Conservation (phyloP, 1,284 basidiomycete genomes). For the Heterobasidion parviporum region DNA sequence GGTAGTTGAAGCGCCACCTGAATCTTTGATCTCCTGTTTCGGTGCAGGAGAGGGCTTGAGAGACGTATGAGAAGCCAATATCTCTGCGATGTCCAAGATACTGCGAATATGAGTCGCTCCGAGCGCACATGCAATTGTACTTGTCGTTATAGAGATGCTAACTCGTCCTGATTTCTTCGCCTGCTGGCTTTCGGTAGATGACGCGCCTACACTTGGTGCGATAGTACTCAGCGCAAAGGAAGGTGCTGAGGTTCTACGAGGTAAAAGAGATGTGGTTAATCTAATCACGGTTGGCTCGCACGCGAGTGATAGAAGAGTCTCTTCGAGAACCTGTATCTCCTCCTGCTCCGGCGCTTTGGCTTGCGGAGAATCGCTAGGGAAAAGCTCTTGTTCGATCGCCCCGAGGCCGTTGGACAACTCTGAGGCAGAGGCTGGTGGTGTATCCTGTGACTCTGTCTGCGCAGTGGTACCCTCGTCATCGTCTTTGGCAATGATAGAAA, state of each 20-base stretch:
- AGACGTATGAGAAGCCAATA: conserved; percentile 24
- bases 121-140: conserved; percentile 43
- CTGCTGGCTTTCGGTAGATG: background rate
- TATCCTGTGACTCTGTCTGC: background rate
- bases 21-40: background rate
- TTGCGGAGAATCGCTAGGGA: background rate
- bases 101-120: conserved; percentile 44
- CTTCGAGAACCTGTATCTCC: conserved; percentile 23
- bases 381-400: too few species aligned
- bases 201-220: background rate
- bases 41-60: conserved; percentile 9
- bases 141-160: conserved; percentile 31
- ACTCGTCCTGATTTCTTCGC: background rate
- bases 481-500: conserved; percentile 32
- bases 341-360: background rate
- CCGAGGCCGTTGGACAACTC: too few species aligned
- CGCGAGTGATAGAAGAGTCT: conserved; percentile 48
- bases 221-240: background rate
- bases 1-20: background rate
- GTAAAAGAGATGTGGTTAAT: conserved; percentile 31
- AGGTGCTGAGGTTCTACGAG: background rate
- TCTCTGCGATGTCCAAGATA: conserved; percentile 32
- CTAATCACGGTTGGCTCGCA: conserved; percentile 46
- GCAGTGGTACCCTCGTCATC: background rate
- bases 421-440: background rate